Evolutionary conservation across 192 early-diverging fungal genomes (phyloP).

Genomic region (Rhizophagus prolifer): DNA sequence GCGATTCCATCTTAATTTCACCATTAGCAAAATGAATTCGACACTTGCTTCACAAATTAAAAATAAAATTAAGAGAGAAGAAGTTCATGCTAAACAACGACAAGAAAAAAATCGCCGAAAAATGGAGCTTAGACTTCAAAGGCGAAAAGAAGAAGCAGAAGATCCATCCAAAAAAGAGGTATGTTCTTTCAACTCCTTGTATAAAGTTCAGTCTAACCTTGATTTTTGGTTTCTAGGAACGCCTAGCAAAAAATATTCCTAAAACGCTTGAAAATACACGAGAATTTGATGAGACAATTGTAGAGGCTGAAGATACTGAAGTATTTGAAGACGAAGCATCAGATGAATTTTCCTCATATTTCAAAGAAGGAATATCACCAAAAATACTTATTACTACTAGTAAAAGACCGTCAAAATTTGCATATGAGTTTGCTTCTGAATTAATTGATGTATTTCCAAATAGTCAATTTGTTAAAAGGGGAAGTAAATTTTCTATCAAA

Average conservation of each 20-base stretch:
- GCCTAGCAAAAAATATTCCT: conserved; percentile 87
- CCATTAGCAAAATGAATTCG: not conserved
- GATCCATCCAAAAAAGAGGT: conserved; percentile 24
- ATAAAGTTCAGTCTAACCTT: not conserved
- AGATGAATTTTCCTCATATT: conserved; percentile 88
- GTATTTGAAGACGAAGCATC: conserved; percentile 81
- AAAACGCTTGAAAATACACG: conserved; percentile 89
- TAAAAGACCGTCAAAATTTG: conserved; percentile 49
- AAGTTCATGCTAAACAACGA: conserved; percentile 8
- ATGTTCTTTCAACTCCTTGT: not conserved
- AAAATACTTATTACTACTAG: conserved; percentile 95
- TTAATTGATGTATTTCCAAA: conserved; percentile 89
- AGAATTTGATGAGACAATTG: conserved; percentile 92
- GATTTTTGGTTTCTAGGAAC: conserved; percentile 49
- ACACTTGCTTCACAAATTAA: conserved; percentile 24
- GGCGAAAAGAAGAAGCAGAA: conserved; percentile 27
- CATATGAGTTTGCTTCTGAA: conserved; percentile 88
- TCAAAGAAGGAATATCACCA: conserved; percentile 74
- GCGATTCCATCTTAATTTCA: no score
- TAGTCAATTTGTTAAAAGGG: conserved; percentile 85
- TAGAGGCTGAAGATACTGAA: conserved; percentile 72
- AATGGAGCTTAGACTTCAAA: not conserved
- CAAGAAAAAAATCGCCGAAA: conserved; percentile 24
- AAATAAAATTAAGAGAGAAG: conserved; percentile 31
- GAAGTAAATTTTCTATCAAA: conserved; percentile 82